Evolutionary conservation across 2,329 filamentous ascomycete genomes (phyloP), one percentile per base, ranked within the genome.

Genomic region (Aspergillus bombycis): DNA sequence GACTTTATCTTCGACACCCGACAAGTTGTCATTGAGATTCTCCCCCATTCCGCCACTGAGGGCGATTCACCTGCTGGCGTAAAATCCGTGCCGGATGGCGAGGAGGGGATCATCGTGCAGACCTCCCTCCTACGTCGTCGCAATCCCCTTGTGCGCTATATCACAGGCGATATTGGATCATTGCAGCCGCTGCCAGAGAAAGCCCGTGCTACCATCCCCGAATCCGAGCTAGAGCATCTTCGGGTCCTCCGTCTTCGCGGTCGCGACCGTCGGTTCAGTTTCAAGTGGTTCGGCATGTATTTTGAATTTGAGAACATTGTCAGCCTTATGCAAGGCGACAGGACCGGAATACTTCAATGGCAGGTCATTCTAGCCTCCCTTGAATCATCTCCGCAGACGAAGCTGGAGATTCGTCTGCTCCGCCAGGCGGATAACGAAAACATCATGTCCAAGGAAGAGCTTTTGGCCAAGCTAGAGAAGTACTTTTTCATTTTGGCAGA

Each of bases 71-170:
- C 0, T 32, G 65, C 28, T 1, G 54, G 65, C 0, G 14, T 56
- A 5, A 28, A 48, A 7, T 52, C 60, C 16, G 19, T 81, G 0
- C 69, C 73, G 0, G 70, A 77, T 0, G 80, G 78, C 0, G 68
- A 80, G 43, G 64, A 66, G 0, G 81, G 81, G 0, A 64, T 79
- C 1, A 69, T 83, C 19, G 77, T 79, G 1, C 79, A 81, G 48
- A 83, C 81, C 0, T 81, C 77, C 0, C 71, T 83, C 0, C 72
- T 77, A 26, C 75, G 80, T 0, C 65, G 82, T 2, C 75, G 80
- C 0, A 79, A 84, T 12, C 81, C 82, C 0, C 68, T 83, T 0
- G 71, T 83, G 1, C 77, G 81, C 32, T 83, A 83, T 58, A 62
- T 80, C 3, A 80, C 77, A 0, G 80, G 81, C 0, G 81, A 83